Conservation (phyloP, 1,139 yeast species). For the Yamadazyma dushanensis region DNA sequence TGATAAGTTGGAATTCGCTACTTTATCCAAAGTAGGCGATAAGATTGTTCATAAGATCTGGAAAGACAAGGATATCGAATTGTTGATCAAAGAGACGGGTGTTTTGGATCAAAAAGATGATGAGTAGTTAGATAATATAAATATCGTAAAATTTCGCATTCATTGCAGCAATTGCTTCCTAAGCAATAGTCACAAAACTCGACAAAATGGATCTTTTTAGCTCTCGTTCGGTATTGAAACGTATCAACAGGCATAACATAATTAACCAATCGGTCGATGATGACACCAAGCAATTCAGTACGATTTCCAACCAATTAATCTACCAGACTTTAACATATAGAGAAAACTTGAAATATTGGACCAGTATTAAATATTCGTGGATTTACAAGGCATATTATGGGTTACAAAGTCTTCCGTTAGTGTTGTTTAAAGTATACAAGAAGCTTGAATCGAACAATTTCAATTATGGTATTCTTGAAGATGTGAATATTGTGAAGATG, state of each 20-base stretch:
- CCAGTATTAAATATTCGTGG: slow-evolving; percentile 25
- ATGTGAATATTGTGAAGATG: slow-evolving; percentile 19
- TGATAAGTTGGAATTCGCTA: slow-evolving; percentile 88
- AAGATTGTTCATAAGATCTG: slow-evolving; percentile 71
- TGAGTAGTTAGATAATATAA: slow-evolving; percentile 13
- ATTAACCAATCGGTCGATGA: slow-evolving; percentile 17
- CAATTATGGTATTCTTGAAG: slow-evolving; percentile 10
- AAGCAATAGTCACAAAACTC: slow-evolving; percentile 30
- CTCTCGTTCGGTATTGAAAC: slow-evolving; percentile 12
- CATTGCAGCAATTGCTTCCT: not conserved
- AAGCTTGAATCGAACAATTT: slow-evolving; percentile 6
- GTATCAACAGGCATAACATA: slow-evolving; percentile 15
- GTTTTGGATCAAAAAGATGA: slow-evolving; percentile 49
- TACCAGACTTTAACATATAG: slow-evolving; percentile 36
- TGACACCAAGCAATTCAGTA: slow-evolving; percentile 25
- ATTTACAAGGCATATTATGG: slow-evolving; percentile 31
- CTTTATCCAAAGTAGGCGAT: slow-evolving; percentile 52
- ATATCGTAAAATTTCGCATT: not conserved
- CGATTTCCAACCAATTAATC: slow-evolving; percentile 35
- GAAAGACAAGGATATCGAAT: slow-evolving; percentile 76
- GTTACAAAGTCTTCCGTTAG: slow-evolving; percentile 35
- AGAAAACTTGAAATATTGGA: slow-evolving; percentile 40
- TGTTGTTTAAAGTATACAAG: slow-evolving; percentile 17
- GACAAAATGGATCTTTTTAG: slow-evolving; percentile 22
- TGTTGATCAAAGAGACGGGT: slow-evolving; percentile 71